Evolutionary conservation across 164 flowering plant species (phyloP).

Genomic region (Liriodendron chinense): DNA sequence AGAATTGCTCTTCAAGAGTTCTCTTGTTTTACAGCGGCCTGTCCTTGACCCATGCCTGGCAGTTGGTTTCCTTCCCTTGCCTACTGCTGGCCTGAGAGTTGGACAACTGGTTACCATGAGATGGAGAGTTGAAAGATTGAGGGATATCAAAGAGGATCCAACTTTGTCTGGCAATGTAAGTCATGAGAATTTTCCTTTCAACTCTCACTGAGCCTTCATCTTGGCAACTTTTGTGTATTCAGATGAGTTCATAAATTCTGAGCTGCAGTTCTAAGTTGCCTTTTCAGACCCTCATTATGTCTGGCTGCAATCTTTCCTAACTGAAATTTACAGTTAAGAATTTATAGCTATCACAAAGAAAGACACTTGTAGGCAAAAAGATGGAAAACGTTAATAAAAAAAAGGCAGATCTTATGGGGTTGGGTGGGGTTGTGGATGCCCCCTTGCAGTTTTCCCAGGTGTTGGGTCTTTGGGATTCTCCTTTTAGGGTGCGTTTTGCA

Average conservation of each 20-base stretch:
- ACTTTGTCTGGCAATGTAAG: slow-evolving; percentile 53
- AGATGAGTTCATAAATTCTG: neutral
- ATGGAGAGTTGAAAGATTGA: slow-evolving; percentile 94
- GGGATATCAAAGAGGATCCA: slow-evolving; percentile 44
- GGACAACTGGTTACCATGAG: slow-evolving; percentile 82
- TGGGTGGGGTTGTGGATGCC: neutral
- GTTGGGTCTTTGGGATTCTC: no score
- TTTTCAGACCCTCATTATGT: neutral
- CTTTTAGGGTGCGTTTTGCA: no score
- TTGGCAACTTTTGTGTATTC: neutral
- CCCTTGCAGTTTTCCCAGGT: no score
- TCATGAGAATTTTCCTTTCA: slow-evolving; percentile 7
- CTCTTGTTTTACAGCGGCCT: slow-evolving; percentile 74
- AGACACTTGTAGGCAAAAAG: neutral
- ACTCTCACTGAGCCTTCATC: neutral
- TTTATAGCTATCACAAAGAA: neutral
- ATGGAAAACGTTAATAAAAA: neutral
- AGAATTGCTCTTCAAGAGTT: slow-evolving; percentile 66
- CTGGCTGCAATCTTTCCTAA: neutral
- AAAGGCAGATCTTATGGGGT: neutral
- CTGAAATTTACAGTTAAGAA: neutral
- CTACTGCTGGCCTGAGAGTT: slow-evolving; percentile 78
- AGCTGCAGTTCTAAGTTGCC: no score
- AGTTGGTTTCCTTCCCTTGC: slow-evolving; percentile 95
- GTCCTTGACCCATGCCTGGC: slow-evolving; percentile 89